These are phyloP conservation scores for Moricandia moricandioides DNA, from an alignment of 345 rosid genomes.

Conservation along the genomic window DNA sequence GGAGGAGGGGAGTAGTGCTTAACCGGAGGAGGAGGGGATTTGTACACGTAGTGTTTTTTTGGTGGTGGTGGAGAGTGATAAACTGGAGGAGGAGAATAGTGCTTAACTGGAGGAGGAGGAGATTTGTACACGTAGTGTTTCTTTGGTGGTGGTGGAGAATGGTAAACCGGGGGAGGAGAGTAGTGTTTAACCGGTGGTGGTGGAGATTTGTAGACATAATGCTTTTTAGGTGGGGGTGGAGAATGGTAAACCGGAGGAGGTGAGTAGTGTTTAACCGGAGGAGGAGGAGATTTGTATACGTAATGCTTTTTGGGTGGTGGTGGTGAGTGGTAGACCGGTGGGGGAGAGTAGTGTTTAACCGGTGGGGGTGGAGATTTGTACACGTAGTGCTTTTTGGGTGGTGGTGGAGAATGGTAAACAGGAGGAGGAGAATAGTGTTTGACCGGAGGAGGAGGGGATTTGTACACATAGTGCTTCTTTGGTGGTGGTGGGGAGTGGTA, in stretches of 20 bases:
- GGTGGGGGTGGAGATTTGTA: conserved; percentile 30
- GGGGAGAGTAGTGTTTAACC: conserved; percentile 16
- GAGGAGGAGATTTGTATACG: conserved; percentile 24
- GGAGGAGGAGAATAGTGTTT: conserved; percentile 27
- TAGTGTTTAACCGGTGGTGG: conserved; percentile 32
- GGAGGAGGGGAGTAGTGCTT: conserved; percentile 27
- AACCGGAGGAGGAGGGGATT: conserved; percentile 28
- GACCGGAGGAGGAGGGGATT: conserved; percentile 32
- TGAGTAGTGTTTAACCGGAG: conserved; percentile 14
- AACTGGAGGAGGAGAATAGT: conserved; percentile 22
- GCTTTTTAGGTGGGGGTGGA: conserved; percentile 11
- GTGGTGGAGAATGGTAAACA: conserved; percentile 31
- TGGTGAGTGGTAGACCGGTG: conserved; percentile 18
- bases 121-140: conserved; percentile 22
- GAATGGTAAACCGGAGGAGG: conserved; percentile 23
- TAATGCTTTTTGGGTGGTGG: conserved; percentile 28
- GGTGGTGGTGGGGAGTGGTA: conserved; percentile 37
- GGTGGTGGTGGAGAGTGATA: conserved; percentile 31
- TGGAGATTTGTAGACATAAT: conserved; percentile 11
- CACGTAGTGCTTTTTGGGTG: conserved; percentile 25
- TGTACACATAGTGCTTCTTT: conserved; percentile 19
- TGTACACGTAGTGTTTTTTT: conserved; percentile 22
- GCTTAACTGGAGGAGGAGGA: conserved; percentile 14
- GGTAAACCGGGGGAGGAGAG: conserved; percentile 23
- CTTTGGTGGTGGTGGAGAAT: conserved; percentile 23